These are phyloP conservation scores for Thraustochytrium striatum DNA, from an alignment of 352 stramenopile genomes.

Conservation along the genomic window DNA sequence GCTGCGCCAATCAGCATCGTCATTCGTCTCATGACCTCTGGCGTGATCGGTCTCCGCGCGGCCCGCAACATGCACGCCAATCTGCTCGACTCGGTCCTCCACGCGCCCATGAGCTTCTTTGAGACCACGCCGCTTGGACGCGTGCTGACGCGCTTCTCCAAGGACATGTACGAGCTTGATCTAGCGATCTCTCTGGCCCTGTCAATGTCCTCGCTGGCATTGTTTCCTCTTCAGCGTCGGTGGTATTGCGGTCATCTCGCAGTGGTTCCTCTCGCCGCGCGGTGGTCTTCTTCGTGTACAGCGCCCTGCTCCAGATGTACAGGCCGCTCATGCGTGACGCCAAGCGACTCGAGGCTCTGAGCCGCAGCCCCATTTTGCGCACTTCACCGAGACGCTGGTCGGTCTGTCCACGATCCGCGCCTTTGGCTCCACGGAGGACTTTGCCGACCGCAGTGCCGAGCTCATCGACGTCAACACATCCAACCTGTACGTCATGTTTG, in stretches of 20 bases:
- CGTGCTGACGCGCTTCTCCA: conserved; percentile 72
- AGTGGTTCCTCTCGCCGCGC: not conserved
- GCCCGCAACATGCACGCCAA: conserved; percentile 43
- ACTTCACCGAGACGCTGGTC: conserved; percentile 49
- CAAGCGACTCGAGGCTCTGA: conserved; percentile 73
- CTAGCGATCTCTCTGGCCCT: conserved; percentile 65
- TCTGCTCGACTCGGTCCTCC: conserved; percentile 47
- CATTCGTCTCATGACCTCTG: conserved; percentile 66
- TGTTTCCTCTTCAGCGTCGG: conserved; percentile 51
- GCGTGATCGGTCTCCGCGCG: conserved; percentile 63
- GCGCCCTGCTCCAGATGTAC: conserved; percentile 26
- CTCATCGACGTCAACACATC: conserved; percentile 63
- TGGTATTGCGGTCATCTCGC: not conserved
- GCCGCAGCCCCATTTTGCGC: conserved; percentile 78
- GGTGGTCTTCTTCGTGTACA: not conserved
- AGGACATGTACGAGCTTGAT: conserved; percentile 64
- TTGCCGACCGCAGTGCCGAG: conserved; percentile 57
- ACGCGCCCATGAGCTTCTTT: conserved; percentile 61
- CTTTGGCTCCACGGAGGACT: conserved; percentile 49
- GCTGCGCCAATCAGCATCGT: conserved; percentile 57
- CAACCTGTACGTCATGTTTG: conserved; percentile 60
- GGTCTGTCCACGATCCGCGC: conserved; percentile 51
- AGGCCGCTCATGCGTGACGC: conserved; percentile 71
- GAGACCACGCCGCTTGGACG: conserved; percentile 65
- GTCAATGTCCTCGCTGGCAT: not conserved